Percentiles rank a stretch among this genome's conserved stretches.
phyloP scores from a whole-genome alignment of 768 basidiomycete genomes.

The Kockovaella imperatae region DNA sequence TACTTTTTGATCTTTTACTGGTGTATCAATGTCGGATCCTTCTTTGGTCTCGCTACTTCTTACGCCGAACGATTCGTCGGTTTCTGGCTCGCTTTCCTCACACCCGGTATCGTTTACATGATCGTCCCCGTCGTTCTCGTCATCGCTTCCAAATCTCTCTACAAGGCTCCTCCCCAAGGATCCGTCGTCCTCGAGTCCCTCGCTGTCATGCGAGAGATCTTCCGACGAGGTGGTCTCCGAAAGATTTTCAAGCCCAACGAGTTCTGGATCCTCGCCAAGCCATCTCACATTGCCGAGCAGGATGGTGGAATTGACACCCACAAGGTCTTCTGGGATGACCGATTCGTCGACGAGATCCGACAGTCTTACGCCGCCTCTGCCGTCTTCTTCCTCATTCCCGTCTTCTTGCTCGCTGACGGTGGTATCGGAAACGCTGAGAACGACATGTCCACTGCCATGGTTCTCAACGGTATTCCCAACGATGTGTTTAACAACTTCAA shows the following conservation, averaged over 20 bases:
- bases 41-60: constrained; percentile 40
- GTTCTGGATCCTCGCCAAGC: constrained; percentile 43
- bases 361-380: constrained; percentile 37
- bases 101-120: constrained; percentile 39
- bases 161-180: constrained; percentile 41
- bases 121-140: constrained; percentile 40
- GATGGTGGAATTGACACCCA: constrained; percentile 21
- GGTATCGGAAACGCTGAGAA: constrained; percentile 38
- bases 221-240: constrained; percentile 25
- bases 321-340: constrained; percentile 42
- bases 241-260: constrained; percentile 24
- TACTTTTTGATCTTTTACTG: constrained; percentile 33
- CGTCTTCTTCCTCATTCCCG: constrained; percentile 41
- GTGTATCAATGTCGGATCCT: constrained; percentile 43
- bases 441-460: constrained; percentile 39
- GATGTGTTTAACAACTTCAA: constrained; percentile 44
- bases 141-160: constrained; percentile 27
- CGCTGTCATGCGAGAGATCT: constrained; percentile 21
- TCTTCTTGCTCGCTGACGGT: constrained; percentile 40
- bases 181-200: constrained; percentile 39
- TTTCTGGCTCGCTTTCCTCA: constrained; percentile 42
- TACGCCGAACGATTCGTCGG: constrained; percentile 43
- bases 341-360: constrained; percentile 43
- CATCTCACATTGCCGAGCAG: constrained; percentile 24
- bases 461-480: constrained; percentile 40